Conservation (phyloP, 192 early-diverging fungal species). For the Coemansia umbellata region DNA sequence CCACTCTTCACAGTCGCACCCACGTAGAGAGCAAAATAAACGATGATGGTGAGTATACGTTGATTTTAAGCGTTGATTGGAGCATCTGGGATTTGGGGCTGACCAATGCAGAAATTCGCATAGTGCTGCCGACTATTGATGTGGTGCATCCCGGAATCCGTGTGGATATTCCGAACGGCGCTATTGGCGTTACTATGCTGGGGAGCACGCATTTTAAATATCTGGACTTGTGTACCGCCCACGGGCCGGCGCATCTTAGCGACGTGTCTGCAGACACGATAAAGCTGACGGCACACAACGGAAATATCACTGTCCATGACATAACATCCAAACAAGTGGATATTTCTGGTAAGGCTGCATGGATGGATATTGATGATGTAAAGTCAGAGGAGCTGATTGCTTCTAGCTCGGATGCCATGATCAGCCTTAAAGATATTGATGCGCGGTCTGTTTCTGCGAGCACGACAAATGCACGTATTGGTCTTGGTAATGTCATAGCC, state of each 20-base stretch:
- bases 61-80: constrained; percentile 29
- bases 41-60: constrained; percentile 16
- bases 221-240: constrained; percentile 28
- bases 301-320: constrained; percentile 47
- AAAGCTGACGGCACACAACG: constrained; percentile 35
- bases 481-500: constrained; percentile 41
- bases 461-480: constrained; percentile 41
- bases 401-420: constrained; percentile 40
- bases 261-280: constrained; percentile 29
- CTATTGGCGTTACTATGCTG: constrained; percentile 40
- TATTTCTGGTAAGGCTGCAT: constrained; percentile 30
- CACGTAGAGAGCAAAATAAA: constrained; percentile 14
- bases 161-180: constrained; percentile 29
- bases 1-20: constrained; percentile 28
- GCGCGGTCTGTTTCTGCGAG: constrained; percentile 20
- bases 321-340: constrained; percentile 20
- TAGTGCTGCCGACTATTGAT: constrained; percentile 10
- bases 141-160: constrained; percentile 40
- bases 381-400: constrained; percentile 11
- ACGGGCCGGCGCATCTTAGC: constrained; percentile 46
- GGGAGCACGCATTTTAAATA: constrained; percentile 25
- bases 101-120: constrained; percentile 37
- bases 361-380: constrained; percentile 52
- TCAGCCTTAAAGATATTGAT: constrained; percentile 45
- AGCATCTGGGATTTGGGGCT: constrained; percentile 48